These are phyloP conservation scores for Eucalyptus grandis DNA, from an alignment of 345 rosid species.

Conservation along the genomic window DNA sequence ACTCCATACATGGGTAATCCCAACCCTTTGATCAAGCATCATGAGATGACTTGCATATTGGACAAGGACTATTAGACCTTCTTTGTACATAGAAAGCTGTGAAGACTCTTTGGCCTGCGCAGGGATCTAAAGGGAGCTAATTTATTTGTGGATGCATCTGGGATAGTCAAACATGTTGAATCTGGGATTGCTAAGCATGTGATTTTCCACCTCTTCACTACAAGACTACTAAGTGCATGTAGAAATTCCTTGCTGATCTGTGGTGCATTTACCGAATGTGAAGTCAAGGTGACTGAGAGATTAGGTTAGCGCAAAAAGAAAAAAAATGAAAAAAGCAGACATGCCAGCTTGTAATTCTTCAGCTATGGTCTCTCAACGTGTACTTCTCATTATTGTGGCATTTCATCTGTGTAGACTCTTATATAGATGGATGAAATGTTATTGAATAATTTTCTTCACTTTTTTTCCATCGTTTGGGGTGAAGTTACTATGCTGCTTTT, in stretches of 20 bases:
- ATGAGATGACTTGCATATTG: background rate
- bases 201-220: conserved; percentile 5
- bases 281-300: background rate
- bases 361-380: too few relatives aligned
- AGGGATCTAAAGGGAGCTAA: conserved; percentile 97
- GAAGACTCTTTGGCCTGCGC: background rate
- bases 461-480: too few relatives aligned
- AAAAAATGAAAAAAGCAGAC: background rate
- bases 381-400: too few relatives aligned
- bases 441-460: too few relatives aligned
- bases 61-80: too few relatives aligned
- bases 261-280: background rate
- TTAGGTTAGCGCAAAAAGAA: background rate
- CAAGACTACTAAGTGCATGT: background rate
- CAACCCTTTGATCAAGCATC: background rate
- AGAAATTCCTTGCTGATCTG: background rate
- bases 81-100: background rate
- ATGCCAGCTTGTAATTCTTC: too few relatives aligned
- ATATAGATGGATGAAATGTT: too few relatives aligned
- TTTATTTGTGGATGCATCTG: conserved; percentile 82
- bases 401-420: too few relatives aligned
- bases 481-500: too few relatives aligned
- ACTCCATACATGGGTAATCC: background rate
- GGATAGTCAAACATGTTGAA: conserved; percentile 85
- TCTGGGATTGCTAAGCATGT: conserved; percentile 95